Evolutionary conservation across 176 grass and related monocot species (phyloP), one percentile per base, ranked within the genome.

Genomic region (Dactylis glomerata): DNA sequence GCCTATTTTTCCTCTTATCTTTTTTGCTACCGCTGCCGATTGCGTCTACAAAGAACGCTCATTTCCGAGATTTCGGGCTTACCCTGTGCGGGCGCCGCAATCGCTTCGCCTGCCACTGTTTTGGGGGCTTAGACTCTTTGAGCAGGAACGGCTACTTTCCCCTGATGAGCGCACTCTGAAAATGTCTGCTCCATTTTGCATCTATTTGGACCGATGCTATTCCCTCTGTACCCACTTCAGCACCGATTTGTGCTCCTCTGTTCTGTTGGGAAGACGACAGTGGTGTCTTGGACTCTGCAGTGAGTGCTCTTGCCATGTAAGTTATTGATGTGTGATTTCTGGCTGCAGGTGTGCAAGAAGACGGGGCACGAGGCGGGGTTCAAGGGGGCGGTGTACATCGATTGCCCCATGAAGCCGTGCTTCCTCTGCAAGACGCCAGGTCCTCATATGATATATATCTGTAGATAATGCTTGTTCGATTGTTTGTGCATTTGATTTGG

Each of bases 341-440:
- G 73, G 55, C 28, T 86, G 81, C 75, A 92, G 95, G 95, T 94
- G 44, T 97, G 95, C 89, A 96, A 93, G 85, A 87, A 68, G 46
- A 84, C 76, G 20, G 96, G 96, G 17, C 96, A 98, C 24, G 77
- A 98, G 90, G 96, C 96, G 8, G 96, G 96, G 83, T 98, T 98
- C 58, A 92, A 83, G 85, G 93, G 93, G 2, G 89, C 91, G 1
- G 81, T 92, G 47, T 98, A 98, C 64, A 86, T 98, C 10, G 91
- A 98, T 16, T 98, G 96, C 81, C 96, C 96, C 67, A 95, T 84
- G 91, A 98, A 98, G 86, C 96, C 92, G 52, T 98, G 96, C 83
- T 98, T 92, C 82, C 87, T 98, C 16, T 98, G 96, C 84, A 98
- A 98, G 90, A 95, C n/a, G 85, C 93, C 96, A 83, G 96, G 96